Base-by-base conservation (phyloP, 139 green algal species). In the Tetratostichococcus sp. region DNA sequence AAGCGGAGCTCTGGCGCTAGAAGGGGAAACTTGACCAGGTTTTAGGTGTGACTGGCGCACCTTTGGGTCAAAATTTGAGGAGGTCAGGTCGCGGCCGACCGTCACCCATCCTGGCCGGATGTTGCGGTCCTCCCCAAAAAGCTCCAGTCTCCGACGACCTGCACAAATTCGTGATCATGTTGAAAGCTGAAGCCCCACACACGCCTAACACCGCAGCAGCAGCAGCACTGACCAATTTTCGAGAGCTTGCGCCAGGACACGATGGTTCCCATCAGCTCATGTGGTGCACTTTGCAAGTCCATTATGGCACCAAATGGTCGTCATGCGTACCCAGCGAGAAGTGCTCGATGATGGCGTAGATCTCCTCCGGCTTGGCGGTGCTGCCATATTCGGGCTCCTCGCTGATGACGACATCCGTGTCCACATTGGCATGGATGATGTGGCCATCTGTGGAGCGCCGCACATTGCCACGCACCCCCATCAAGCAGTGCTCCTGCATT, bases 41-140 rank as follows among this genome's bases (percentile, higher is more conserved):
- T 8, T 8, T 50, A 50, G 14, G 39, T 50, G 39, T 8, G 39
- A 14, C 39, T 14, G 39, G 39, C 8, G 39, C 62, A 91, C 85
- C 75, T 88, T 72, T 0, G 78, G 67, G 26, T 85, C 88, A 80
- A 96, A 94, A 65, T 91, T 96, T 57, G 86, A 91, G 28, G 83
- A 81, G 25, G 78, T 85, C 28, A 96, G 85, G 34, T n/a, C 68
- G 16, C 77, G 82, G 67, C 91, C 91, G 30, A 96, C 82, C 0
- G 91, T 96, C 1, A 96, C 81, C 91, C 91, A 96, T 43, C 91
- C 91, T 14, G 82, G 65, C 2, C 91, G 88, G 69, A 96, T 91
- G 80, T 96, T 96, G 80, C 92, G 89, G 73, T 96, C 91, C 78
- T 91, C 89, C 6, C 91, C 91, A 85, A 96, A 96, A 72, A 96